phyloP scores from a whole-genome alignment of 2,329 filamentous ascomycete species.

The Alternaria sp. region DNA sequence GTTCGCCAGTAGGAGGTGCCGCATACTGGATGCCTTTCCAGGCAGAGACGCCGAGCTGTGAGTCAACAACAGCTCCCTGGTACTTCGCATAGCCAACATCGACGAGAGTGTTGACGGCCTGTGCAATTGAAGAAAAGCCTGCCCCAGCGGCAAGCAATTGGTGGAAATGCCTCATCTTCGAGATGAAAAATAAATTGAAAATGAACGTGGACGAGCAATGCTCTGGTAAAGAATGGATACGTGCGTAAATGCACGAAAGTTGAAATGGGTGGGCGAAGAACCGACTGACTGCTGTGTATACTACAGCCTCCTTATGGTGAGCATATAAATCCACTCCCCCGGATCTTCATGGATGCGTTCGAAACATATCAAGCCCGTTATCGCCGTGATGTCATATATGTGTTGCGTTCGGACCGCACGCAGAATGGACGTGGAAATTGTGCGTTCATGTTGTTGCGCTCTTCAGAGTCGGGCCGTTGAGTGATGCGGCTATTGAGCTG shows the following conservation, averaged over 20 bases:
- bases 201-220: neutral
- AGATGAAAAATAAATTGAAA: neutral
- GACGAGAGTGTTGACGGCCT: constrained; percentile 53
- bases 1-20: constrained; percentile 67
- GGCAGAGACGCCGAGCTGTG: constrained; percentile 63
- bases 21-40: constrained; percentile 79
- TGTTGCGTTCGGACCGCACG: neutral
- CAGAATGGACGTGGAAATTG: neutral
- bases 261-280: neutral
- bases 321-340: neutral
- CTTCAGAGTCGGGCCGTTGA: neutral
- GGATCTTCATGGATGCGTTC: neutral
- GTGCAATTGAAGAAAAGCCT: constrained; percentile 3
- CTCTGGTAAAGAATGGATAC: neutral
- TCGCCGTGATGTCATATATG: neutral
- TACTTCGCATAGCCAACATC: constrained; percentile 71
- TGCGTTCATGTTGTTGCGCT: neutral
- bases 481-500: neutral
- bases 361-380: neutral
- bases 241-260: neutral
- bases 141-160: neutral
- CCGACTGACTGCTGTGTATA: neutral
- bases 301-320: neutral
- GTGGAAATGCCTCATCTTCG: neutral
- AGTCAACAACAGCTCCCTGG: constrained; percentile 57